Percentiles rank a stretch among this genome's conserved stretches.
These are phyloP conservation scores for Neurospora sp. DNA, from an alignment of 495 filamentous ascomycete species.

Conservation along the genomic window DNA sequence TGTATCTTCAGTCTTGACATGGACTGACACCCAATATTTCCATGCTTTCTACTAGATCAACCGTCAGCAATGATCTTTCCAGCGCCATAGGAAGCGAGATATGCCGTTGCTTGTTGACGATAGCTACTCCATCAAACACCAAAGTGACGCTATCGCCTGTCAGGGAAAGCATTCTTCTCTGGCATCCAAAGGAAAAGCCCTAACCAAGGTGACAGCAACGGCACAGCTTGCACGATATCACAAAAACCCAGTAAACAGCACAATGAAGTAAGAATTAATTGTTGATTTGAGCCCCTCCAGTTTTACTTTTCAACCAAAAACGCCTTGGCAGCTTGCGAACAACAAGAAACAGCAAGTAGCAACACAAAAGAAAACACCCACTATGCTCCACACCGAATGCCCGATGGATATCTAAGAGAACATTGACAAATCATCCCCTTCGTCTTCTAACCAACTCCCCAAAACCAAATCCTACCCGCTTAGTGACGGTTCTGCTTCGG, in stretches of 20 bases:
- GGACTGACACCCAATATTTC: too few relatives aligned
- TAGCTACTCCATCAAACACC: too few relatives aligned
- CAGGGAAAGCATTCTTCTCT: too few relatives aligned
- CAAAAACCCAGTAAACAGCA: background rate
- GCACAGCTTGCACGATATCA: background rate
- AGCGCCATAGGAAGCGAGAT: too few relatives aligned
- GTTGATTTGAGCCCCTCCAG: background rate
- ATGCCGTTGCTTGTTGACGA: too few relatives aligned
- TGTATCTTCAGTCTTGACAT: too few relatives aligned
- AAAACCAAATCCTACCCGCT: background rate
- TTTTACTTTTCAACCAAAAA: background rate
- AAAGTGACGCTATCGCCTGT: too few relatives aligned
- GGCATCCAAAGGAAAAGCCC: too few relatives aligned
- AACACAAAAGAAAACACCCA: background rate
- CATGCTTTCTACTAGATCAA: too few relatives aligned
- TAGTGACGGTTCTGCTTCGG: conserved; percentile 26
- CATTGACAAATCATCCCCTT: background rate
- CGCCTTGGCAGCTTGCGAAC: background rate
- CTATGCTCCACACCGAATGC: background rate
- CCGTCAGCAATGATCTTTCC: too few relatives aligned
- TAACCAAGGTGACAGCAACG: background rate
- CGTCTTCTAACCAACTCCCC: background rate
- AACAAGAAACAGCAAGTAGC: background rate
- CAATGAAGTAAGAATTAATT: background rate
- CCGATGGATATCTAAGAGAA: background rate